Evolutionary conservation across 2,329 filamentous ascomycete species (phyloP).

Genomic region (Sporothrix euskadiensis): DNA sequence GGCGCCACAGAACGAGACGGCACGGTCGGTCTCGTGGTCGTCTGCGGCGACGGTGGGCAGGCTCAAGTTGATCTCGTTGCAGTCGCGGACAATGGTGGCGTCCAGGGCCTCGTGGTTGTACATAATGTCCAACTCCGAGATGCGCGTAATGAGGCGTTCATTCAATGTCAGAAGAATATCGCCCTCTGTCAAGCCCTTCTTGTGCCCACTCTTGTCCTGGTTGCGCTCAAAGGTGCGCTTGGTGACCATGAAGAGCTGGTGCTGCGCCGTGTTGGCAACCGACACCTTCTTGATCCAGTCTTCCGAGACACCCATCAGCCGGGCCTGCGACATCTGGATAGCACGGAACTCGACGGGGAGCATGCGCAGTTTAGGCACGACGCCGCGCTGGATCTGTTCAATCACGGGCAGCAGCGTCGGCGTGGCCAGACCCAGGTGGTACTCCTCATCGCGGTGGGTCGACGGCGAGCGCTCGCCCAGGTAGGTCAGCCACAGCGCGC

Average conservation of each 20-base stretch:
- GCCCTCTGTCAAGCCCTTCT: constrained; percentile 73
- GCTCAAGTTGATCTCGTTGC: constrained; percentile 72
- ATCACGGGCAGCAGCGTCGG: constrained; percentile 88
- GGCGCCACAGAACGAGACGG: constrained; percentile 92
- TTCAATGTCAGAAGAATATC: constrained; percentile 92
- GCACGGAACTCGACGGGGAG: constrained; percentile 92
- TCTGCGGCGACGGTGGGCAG: constrained; percentile 85
- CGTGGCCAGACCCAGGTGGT: constrained; percentile 88
- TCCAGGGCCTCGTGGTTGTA: constrained; percentile 83
- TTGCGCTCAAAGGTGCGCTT: constrained; percentile 73
- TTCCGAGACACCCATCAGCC: constrained; percentile 95
- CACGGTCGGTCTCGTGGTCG: constrained; percentile 88
- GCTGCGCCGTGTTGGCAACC: constrained; percentile 82
- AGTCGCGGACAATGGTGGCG: constrained; percentile 82
- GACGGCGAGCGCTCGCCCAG: constrained; percentile 81
- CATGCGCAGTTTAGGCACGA: constrained; percentile 80
- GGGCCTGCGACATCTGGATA: constrained; percentile 94
- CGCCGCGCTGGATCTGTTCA: constrained; percentile 76
- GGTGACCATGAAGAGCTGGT: constrained; percentile 94
- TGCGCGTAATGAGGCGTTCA: constrained; percentile 86
- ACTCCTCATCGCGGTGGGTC: constrained; percentile 87
- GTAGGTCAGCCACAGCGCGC: constrained; percentile 95
- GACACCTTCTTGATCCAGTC: constrained; percentile 94
- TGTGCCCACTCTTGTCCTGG: constrained; percentile 27
- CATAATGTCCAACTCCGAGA: constrained; percentile 94